Base-by-base conservation (phyloP, 1,284 basidiomycete species). In the Xerocomus cyaneibrunnescens region DNA sequence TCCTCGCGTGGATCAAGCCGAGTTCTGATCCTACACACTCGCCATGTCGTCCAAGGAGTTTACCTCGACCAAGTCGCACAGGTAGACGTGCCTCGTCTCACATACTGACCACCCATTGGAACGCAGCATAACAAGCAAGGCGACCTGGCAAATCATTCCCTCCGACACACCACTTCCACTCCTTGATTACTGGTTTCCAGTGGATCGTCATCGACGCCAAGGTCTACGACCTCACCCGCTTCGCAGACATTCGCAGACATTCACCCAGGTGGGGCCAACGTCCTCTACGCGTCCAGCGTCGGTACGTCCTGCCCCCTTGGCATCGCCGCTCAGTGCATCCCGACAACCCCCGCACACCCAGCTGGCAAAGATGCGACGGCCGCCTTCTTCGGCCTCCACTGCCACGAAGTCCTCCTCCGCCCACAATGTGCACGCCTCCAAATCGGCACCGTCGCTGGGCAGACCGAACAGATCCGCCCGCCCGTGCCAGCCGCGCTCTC, bases 101-200 rank as follows among this genome's bases (percentile, higher is more conserved):
- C n/a, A 12, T n/a, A 35, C 31, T 42, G n/a, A 52, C 40, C 35
- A 34, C 12, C 6, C 6, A 19, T 35, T 23, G 8, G 30, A 28
- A 40, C 47, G 12, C 57, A 92, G 89, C 90, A 92, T 71, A 88
- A 89, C 75, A 84, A 81, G 65, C 77, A 82, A 57, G 87, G 83
- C 30, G 83, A 91, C 68, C 68, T 92, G 57, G 84, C 82, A 54
- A 61, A 77, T 64, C 27, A 12, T 21, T 40, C 16, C 23, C 7
- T 6, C 13, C 19, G 17, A 27, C 17, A 23, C 30, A 25, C 22
- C 19, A 9, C 14, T 30, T 13, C 39, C 17, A 22, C 48, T 61
- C 21, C n/a, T n/a, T n/a, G n/a, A n/a, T n/a, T n/a, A 57, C 44
- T 32, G 1, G 5, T n/a, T 4, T 39, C 4, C 56, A 80, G 78